Evolutionary conservation across 2,329 filamentous ascomycete genomes (phyloP).

Genomic region (Ramularia endophylla): DNA sequence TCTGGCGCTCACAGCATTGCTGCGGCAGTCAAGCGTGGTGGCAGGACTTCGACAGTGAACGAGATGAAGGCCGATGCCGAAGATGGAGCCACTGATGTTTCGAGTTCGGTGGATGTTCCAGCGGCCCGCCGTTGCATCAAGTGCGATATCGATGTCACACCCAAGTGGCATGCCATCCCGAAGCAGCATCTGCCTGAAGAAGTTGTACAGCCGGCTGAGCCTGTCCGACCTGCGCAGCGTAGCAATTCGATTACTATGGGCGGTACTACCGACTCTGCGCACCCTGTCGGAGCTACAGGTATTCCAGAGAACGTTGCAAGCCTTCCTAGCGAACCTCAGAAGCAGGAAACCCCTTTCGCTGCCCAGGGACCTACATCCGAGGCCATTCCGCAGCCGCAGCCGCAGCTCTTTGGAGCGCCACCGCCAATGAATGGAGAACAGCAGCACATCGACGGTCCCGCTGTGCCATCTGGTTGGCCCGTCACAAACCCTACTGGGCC

Average conservation of each 20-base stretch:
- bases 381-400: no score
- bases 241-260: constrained; percentile 21
- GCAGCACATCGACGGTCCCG: constrained; percentile 6
- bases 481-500: constrained; percentile 7
- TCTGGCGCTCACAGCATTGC: constrained; percentile 30
- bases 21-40: constrained; percentile 28
- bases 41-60: constrained; percentile 27
- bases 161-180: constrained; percentile 46
- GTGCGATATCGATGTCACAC: constrained; percentile 60
- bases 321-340: no score
- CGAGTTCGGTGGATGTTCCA: constrained; percentile 23
- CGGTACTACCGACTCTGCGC: constrained; percentile 18
- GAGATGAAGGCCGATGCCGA: constrained; percentile 25
- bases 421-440: constrained; percentile 9
- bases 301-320: constrained; percentile 4
- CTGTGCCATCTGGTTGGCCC: constrained; percentile 6
- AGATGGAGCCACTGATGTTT: constrained; percentile 18
- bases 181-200: constrained; percentile 9
- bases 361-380: no score
- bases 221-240: constrained; percentile 5
- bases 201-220: constrained; percentile 4
- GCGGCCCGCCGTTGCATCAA: constrained; percentile 36
- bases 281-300: constrained; percentile 9
- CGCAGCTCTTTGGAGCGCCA: no score
- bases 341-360: no score